phyloP scores from a whole-genome alignment of 768 basidiomycete species.

The Hysterangium stoloniferum region DNA sequence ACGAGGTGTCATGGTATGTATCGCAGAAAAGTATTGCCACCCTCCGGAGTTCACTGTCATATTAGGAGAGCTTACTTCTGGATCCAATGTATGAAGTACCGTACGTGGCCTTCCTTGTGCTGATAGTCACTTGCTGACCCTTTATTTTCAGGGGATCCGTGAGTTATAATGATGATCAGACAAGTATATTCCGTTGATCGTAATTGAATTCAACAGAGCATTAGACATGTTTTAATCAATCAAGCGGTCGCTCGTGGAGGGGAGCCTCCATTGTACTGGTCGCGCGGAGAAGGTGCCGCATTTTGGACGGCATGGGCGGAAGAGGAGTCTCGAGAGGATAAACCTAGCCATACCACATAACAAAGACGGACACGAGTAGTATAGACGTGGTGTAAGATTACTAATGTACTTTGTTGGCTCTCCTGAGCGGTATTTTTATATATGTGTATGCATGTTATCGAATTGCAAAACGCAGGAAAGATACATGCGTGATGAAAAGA shows the following conservation, averaged over 20 bases:
- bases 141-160: slow-evolving; percentile 52
- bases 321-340: slow-evolving; percentile 40
- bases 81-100: slow-evolving; percentile 93
- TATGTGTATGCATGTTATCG: background rate
- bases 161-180: slow-evolving; percentile 22
- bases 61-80: slow-evolving; percentile 68
- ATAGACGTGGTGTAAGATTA: background rate
- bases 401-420: background rate
- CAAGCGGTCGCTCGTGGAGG: slow-evolving; percentile 61
- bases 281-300: slow-evolving; percentile 50
- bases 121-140: slow-evolving; percentile 3
- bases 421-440: background rate
- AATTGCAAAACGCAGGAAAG: background rate
- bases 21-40: background rate
- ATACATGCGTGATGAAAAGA: background rate
- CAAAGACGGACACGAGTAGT: slow-evolving; percentile 4
- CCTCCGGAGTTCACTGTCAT: slow-evolving; percentile 2
- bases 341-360: background rate
- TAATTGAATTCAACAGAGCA: slow-evolving; percentile 39
- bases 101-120: slow-evolving; percentile 38
- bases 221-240: slow-evolving; percentile 77
- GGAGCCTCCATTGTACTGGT: slow-evolving; percentile 66
- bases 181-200: background rate
- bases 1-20: slow-evolving; percentile 73
- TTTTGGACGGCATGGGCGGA: slow-evolving; percentile 77